A percentile compares a stretch with the other conserved stretches of the same genome.
Conservation (phyloP, 1,139 yeast genomes). For the Zygosaccharomyces sapae region DNA sequence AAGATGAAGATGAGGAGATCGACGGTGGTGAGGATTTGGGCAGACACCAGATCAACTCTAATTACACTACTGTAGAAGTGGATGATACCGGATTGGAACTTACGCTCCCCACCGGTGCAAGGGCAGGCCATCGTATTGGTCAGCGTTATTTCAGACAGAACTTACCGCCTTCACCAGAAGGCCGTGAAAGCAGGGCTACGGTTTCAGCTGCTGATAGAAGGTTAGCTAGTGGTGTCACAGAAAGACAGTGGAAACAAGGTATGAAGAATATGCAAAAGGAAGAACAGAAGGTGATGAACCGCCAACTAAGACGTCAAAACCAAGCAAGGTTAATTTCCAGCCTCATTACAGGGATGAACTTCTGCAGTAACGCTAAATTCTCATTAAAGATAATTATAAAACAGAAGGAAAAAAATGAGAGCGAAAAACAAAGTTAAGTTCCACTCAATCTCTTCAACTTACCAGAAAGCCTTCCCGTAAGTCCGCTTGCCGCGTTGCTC, state of each 20-base stretch:
- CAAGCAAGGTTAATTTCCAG: constrained; percentile 55
- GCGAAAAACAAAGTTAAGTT: constrained; percentile 4
- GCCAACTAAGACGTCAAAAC: constrained; percentile 47
- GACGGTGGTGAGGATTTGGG: constrained; percentile 30
- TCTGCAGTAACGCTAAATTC: constrained; percentile 33
- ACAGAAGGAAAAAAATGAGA: neutral
- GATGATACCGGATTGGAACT: constrained; percentile 55
- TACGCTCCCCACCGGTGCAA: constrained; percentile 59
- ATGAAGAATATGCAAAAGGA: constrained; percentile 44
- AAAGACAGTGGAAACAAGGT: constrained; percentile 43
- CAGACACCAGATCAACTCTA: constrained; percentile 35
- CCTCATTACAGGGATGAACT: constrained; percentile 63
- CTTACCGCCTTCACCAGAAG: constrained; percentile 30
- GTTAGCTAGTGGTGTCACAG: constrained; percentile 40
- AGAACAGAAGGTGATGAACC: constrained; percentile 47
- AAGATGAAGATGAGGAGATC: constrained; percentile 39
- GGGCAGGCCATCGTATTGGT: constrained; percentile 61
- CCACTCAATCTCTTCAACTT: constrained; percentile 11
- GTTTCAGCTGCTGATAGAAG: constrained; percentile 60
- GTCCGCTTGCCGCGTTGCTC: constrained; percentile 13
- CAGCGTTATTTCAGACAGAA: constrained; percentile 61
- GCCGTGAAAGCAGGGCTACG: constrained; percentile 38
- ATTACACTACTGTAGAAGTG: constrained; percentile 39
- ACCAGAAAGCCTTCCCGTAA: constrained; percentile 10
- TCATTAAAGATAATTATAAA: neutral